These are phyloP conservation scores for Rhododendron henanense DNA, from an alignment of 148 eudicot species.

Conservation along the genomic window DNA sequence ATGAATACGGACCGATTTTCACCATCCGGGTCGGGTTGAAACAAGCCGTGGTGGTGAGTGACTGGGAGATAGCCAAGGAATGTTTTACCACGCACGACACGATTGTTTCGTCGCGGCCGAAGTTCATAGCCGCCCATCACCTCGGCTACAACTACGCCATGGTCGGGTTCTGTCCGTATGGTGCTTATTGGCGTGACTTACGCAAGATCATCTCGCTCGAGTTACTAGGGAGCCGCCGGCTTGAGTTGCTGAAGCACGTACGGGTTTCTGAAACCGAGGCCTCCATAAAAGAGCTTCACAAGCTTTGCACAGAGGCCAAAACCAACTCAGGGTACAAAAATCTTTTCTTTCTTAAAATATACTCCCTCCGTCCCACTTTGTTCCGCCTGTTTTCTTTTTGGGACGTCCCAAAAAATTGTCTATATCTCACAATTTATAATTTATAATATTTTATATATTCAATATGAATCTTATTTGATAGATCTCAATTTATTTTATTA, in stretches of 20 bases:
- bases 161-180: conserved; percentile 11
- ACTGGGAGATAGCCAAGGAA: conserved; percentile 11
- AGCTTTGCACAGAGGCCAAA: neutral
- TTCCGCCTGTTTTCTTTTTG: too few relatives aligned
- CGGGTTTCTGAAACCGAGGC: conserved; percentile 8
- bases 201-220: neutral
- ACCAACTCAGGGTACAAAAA: neutral
- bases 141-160: conserved; percentile 11
- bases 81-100: conserved; percentile 3
- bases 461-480: too few relatives aligned
- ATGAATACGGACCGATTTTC: conserved; percentile 20
- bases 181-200: conserved; percentile 6
- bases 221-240: conserved; percentile 7
- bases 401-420: too few relatives aligned
- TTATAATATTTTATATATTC: too few relatives aligned
- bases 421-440: too few relatives aligned
- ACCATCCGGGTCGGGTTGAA: neutral
- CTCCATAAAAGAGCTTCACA: conserved; percentile 5
- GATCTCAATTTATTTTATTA: too few relatives aligned
- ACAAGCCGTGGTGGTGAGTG: conserved; percentile 13
- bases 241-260: conserved; percentile 9
- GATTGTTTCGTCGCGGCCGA: neutral
- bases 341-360: too few relatives aligned
- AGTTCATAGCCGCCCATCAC: neutral
- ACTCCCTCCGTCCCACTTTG: too few relatives aligned